These are phyloP conservation scores for Vararia minispora DNA, from an alignment of 768 basidiomycete species.

Conservation along the genomic window DNA sequence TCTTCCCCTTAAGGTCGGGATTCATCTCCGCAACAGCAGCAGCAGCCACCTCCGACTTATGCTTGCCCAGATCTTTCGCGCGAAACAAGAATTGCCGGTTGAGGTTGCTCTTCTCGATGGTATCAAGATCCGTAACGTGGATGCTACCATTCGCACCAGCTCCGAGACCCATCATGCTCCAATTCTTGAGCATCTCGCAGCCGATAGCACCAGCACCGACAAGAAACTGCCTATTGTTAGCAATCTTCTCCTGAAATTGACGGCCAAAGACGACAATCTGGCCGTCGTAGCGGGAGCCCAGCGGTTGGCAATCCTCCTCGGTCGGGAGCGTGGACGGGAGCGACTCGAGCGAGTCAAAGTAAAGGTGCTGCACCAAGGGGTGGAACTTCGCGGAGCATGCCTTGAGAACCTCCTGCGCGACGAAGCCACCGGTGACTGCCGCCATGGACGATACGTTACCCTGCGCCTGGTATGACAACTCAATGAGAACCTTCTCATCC, in stretches of 20 bases:
- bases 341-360: slow-evolving; percentile 96
- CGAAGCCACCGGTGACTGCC: slow-evolving; percentile 94
- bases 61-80: slow-evolving; percentile 89
- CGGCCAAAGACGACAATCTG: slow-evolving; percentile 96
- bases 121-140: slow-evolving; percentile 94
- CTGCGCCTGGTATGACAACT: slow-evolving; percentile 83
- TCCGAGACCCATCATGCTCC: slow-evolving; percentile 97
- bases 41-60: slow-evolving; percentile 93
- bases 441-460: slow-evolving; percentile 86
- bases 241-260: slow-evolving; percentile 84
- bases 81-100: slow-evolving; percentile 98
- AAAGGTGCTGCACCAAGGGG: slow-evolving; percentile 89
- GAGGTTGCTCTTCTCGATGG: slow-evolving; percentile 98
- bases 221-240: slow-evolving; percentile 85
- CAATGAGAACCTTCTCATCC: slow-evolving; percentile 72
- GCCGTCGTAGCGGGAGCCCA: slow-evolving; percentile 78
- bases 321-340: slow-evolving; percentile 65
- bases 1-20: slow-evolving; percentile 77
- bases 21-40: slow-evolving; percentile 94
- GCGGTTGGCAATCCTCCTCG: slow-evolving; percentile 76
- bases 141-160: slow-evolving; percentile 70
- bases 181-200: slow-evolving; percentile 99
- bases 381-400: slow-evolving; percentile 97
- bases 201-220: slow-evolving; percentile 99
- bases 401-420: slow-evolving; percentile 96